These are phyloP conservation scores for Fragosphaeria purpurea DNA, from an alignment of 2,329 filamentous ascomycete genomes.

Conservation along the genomic window DNA sequence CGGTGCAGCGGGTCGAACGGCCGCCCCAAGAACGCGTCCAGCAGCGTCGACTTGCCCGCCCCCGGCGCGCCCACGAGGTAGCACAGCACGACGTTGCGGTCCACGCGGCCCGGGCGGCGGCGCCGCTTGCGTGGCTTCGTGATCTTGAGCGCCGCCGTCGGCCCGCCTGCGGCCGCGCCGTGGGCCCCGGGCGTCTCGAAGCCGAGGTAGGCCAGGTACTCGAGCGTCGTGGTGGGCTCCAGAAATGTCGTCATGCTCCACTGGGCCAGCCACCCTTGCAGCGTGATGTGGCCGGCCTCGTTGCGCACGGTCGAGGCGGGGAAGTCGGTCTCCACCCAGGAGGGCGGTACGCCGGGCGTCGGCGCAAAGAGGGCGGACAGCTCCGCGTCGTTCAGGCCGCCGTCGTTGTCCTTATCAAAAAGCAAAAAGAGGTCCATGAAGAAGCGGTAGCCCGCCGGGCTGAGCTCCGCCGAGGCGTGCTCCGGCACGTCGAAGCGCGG, in stretches of 20 bases:
- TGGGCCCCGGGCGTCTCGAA: conserved; percentile 61
- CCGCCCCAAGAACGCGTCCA: conserved; percentile 84
- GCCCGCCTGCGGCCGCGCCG: conserved; percentile 1
- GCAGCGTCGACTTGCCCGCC: conserved; percentile 81
- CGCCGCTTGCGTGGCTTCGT: conserved; percentile 86
- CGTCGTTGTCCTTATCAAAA: conserved; percentile 96
- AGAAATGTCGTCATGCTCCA: conserved; percentile 99
- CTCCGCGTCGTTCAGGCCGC: conserved; percentile 79
- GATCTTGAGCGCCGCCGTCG: conserved; percentile 73
- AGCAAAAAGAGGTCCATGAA: conserved; percentile 93
- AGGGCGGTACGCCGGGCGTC: conserved; percentile 76
- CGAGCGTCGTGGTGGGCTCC: conserved; percentile 86
- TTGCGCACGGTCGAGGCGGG: conserved; percentile 91
- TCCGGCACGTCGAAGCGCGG: conserved; percentile 92
- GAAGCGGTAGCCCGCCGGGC: conserved; percentile 84
- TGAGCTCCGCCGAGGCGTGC: conserved; percentile 85
- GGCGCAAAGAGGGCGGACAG: conserved; percentile 81
- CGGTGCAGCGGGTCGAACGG: conserved; percentile 77
- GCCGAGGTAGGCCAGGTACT: conserved; percentile 91
- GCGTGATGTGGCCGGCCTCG: conserved; percentile 86
- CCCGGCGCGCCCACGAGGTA: conserved; percentile 80
- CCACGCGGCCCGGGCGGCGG: conserved; percentile 71
- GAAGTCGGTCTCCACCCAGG: conserved; percentile 83
- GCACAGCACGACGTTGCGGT: conserved; percentile 88
- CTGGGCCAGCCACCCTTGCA: conserved; percentile 96